A percentile compares a stretch with the other conserved stretches of the same genome.
These are phyloP conservation scores for Alternaria rosae DNA, from an alignment of 2,329 filamentous ascomycete species.

Conservation along the genomic window DNA sequence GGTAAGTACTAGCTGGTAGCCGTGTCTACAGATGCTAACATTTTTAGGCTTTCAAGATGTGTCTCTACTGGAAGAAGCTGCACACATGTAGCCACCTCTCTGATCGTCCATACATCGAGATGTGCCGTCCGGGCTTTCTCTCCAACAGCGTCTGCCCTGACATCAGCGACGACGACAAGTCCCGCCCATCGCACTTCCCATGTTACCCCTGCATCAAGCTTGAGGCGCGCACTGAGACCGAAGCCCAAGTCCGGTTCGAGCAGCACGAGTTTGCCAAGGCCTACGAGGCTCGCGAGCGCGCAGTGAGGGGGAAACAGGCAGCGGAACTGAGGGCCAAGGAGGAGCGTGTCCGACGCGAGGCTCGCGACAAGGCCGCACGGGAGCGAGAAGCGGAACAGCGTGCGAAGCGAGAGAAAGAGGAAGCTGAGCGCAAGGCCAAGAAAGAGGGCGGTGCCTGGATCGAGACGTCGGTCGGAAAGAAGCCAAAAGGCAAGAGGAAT, in stretches of 20 bases:
- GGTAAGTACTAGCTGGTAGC: neutral
- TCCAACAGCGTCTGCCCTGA: conserved; percentile 29
- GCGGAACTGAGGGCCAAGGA: conserved; percentile 24
- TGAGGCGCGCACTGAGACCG: conserved; percentile 17
- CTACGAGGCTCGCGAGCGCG: conserved; percentile 17
- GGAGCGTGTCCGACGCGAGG: conserved; percentile 31
- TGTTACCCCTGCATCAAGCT: conserved; percentile 33
- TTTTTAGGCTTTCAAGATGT: conserved; percentile 21
- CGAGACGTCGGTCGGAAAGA: conserved; percentile 26
- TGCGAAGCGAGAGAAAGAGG: conserved; percentile 20
- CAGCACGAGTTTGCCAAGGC: conserved; percentile 14
- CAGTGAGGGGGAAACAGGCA: conserved; percentile 14
- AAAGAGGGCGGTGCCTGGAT: conserved; percentile 33
- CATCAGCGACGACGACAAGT: conserved; percentile 17
- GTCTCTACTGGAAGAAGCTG: conserved; percentile 34
- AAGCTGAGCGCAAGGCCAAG: conserved; percentile 20
- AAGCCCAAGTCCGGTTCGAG: conserved; percentile 10
- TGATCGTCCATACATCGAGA: conserved; percentile 32
- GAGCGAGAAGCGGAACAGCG: conserved; percentile 29
- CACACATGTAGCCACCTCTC: conserved; percentile 31
- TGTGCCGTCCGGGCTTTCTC: conserved; percentile 31
- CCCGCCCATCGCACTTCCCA: conserved; percentile 30
- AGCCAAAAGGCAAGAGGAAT: conserved; percentile 20
- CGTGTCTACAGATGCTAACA: neutral
- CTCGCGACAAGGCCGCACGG: conserved; percentile 27